phyloP scores from a whole-genome alignment of 139 green algal genomes.

The Limnomonas spitsbergensis region DNA sequence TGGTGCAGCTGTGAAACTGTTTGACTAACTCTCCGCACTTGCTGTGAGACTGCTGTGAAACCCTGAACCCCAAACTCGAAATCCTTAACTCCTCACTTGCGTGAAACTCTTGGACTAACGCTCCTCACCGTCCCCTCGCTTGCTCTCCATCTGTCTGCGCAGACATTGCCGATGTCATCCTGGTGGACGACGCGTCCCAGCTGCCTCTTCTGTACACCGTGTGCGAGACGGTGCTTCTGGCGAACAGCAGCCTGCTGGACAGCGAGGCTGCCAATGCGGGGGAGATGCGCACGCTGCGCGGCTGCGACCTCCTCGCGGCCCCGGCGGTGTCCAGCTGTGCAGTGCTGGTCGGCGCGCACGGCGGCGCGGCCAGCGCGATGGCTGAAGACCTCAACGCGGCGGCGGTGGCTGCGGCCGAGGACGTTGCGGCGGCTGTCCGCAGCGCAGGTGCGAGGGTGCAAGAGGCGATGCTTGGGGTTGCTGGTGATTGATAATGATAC shows the following conservation, averaged over 20 bases:
- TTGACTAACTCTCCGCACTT: too few relatives aligned
- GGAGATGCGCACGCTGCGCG: too few relatives aligned
- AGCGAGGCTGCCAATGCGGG: neutral
- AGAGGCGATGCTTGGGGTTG: neutral
- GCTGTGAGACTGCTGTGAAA: too few relatives aligned
- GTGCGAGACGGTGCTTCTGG: constrained; percentile 38
- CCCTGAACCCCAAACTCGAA: too few relatives aligned
- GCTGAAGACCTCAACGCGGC: constrained; percentile 59
- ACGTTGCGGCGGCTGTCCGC: constrained; percentile 36
- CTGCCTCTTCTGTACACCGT: constrained; percentile 44
- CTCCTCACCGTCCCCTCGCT: too few relatives aligned
- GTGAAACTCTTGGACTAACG: too few relatives aligned
- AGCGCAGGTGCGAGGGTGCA: constrained; percentile 3
- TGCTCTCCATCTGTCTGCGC: too few relatives aligned
- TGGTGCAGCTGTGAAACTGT: too few relatives aligned
- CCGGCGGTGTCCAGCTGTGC: constrained; percentile 55
- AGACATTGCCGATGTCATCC: constrained; percentile 40
- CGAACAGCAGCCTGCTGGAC: constrained; percentile 36
- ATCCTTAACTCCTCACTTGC: too few relatives aligned
- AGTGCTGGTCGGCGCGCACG: constrained; percentile 52
- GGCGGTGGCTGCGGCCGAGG: constrained; percentile 37
- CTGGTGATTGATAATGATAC: constrained; percentile 11
- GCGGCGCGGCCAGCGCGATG: constrained; percentile 38
- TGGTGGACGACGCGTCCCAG: constrained; percentile 41
- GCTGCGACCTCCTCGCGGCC: constrained; percentile 46